phyloP scores from a whole-genome alignment of 1,284 basidiomycete species.

The Apiotrichum brassicae region DNA sequence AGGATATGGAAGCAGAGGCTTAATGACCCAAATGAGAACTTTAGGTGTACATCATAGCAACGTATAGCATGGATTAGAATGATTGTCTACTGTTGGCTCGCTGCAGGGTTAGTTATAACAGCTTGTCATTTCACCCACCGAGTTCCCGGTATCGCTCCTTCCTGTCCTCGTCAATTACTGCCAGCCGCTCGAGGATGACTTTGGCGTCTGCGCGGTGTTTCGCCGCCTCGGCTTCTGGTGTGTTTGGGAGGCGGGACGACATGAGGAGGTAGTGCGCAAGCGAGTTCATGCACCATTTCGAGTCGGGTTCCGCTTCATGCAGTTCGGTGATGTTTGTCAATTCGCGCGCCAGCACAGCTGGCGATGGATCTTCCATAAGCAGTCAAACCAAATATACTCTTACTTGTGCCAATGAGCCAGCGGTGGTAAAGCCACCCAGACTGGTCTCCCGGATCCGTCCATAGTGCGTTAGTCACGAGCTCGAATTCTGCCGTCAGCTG shows the following conservation, averaged over 20 bases:
- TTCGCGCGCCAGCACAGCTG: constrained; percentile 63
- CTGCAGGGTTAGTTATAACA: constrained; percentile 6
- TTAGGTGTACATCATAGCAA: background rate
- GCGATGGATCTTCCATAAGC: constrained; percentile 6
- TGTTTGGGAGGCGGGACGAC: constrained; percentile 14
- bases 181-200: constrained; percentile 30
- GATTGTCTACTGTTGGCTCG: constrained; percentile 4
- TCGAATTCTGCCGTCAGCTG: constrained; percentile 65
- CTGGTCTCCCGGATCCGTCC: constrained; percentile 93
- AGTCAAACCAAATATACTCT: constrained; percentile 15
- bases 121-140: constrained; percentile 17
- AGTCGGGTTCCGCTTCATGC: constrained; percentile 83
- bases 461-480: constrained; percentile 86
- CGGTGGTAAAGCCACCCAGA: constrained; percentile 97
- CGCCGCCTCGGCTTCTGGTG: constrained; percentile 5
- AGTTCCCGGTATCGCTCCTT: constrained; percentile 43
- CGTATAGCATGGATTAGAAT: constrained; percentile 6
- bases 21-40: background rate
- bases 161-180: constrained; percentile 40
- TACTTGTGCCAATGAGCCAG: constrained; percentile 80
- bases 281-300: constrained; percentile 90
- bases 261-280: constrained; percentile 65
- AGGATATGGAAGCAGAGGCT: constrained; percentile 4
- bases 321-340: constrained; percentile 75
- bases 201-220: constrained; percentile 26